Conservation (phyloP, 2,329 filamentous ascomycete species). For the Sporothrix globosa region DNA sequence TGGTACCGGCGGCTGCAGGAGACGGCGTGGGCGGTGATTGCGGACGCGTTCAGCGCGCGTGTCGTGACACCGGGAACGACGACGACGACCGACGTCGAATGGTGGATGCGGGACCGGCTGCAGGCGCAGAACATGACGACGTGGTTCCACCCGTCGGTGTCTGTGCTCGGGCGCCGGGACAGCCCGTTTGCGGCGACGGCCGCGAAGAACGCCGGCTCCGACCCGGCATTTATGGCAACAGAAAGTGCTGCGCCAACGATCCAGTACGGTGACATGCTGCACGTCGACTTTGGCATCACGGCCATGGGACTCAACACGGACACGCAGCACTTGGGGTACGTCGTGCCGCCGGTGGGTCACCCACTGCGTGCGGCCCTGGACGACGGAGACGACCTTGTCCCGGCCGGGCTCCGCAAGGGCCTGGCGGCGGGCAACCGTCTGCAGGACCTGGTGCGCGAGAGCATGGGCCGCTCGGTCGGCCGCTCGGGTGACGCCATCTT, state of each 20-base stretch:
- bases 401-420: slow-evolving; percentile 48
- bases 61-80: slow-evolving; percentile 50
- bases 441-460: slow-evolving; percentile 52
- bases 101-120: slow-evolving; percentile 56
- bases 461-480: slow-evolving; percentile 49
- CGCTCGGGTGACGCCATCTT: slow-evolving; percentile 52
- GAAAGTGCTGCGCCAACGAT: slow-evolving; percentile 40
- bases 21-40: slow-evolving; percentile 68
- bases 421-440: slow-evolving; percentile 52
- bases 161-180: slow-evolving; percentile 44
- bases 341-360: slow-evolving; percentile 48
- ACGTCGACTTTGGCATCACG: slow-evolving; percentile 51
- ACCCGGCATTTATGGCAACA: slow-evolving; percentile 23
- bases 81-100: slow-evolving; percentile 53
- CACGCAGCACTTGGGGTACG: slow-evolving; percentile 56
- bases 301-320: slow-evolving; percentile 37
- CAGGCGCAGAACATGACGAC: slow-evolving; percentile 55
- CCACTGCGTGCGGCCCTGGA: slow-evolving; percentile 39
- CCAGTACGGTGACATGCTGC: slow-evolving; percentile 51
- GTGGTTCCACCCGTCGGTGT: slow-evolving; percentile 56
- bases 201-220: background rate
- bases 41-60: slow-evolving; percentile 66
- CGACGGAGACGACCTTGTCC: slow-evolving; percentile 45
- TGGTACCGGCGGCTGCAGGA: slow-evolving; percentile 54
- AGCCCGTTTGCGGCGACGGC: slow-evolving; percentile 3